Percentiles rank a stretch among this genome's conserved stretches.
phyloP scores from a whole-genome alignment of 305 asterid genomes.

The Fraxinus latifolia region DNA sequence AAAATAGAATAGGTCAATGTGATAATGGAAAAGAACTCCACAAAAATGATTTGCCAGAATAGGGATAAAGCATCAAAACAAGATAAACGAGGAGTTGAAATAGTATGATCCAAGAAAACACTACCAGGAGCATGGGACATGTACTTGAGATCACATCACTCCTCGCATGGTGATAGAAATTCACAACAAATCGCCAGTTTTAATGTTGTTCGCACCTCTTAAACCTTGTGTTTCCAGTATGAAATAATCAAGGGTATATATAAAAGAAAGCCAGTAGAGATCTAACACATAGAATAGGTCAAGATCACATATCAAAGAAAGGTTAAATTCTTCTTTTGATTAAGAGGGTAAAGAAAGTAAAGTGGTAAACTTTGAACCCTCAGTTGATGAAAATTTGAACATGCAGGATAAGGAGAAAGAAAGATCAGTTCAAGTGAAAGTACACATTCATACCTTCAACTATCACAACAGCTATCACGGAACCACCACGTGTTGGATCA shows the following conservation, averaged over 20 bases:
- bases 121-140: neutral
- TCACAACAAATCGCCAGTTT: neutral
- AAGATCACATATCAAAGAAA: neutral
- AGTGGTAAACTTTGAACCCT: neutral
- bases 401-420: slow-evolving; percentile 12
- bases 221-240: neutral
- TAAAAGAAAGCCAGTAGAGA: neutral
- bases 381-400: slow-evolving; percentile 16
- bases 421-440: slow-evolving; percentile 8
- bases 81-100: neutral
- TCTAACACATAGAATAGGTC: slow-evolving; percentile 1
- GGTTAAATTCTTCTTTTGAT: neutral
- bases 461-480: slow-evolving; percentile 90
- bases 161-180: neutral
- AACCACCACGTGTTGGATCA: slow-evolving; percentile 98
- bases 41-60: neutral
- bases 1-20: neutral
- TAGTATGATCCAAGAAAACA: neutral
- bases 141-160: neutral
- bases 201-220: neutral
- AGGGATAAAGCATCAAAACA: neutral
- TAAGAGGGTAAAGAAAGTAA: slow-evolving; percentile 5
- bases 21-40: neutral
- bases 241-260: neutral
- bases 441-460: slow-evolving; percentile 69